Base-by-base conservation (phyloP, 148 eudicot species). In the Agrostemma githago region DNA sequence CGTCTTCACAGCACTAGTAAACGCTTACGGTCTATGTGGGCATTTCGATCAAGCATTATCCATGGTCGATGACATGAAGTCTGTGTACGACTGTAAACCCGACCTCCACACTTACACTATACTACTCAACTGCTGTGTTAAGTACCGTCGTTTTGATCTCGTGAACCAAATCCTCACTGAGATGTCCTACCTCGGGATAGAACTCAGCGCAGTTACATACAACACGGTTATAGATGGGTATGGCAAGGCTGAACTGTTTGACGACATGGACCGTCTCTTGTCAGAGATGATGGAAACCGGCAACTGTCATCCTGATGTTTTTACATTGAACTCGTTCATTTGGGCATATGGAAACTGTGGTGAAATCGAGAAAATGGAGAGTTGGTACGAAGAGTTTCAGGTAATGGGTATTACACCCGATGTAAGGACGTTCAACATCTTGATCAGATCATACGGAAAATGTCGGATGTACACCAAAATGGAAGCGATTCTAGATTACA, bases 191-290 rank as follows among this genome's bases (percentile, higher is more conserved):
- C 58, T 82, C 59, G 87, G 92, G 70, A 80, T 94, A 48, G 82
- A 86, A 68, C 87, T 85, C 78, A 85, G 77, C 60, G 72, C 79
- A 2, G 88, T 88, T 59, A 91, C 96, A 1, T 94, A 91, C 71
- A 94, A 94, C 82, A 89, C 89, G 21, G 77, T 94, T 65, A 87
- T 94, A 64, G 96, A 91, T 72, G 98, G 98, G 39, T 94, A 91
- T 78, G 98, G 98, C 51, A 94, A 94, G 80, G 93, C 93, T 63
- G 75, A 66, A 56, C 78, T 80, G 54, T 87, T 91, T 79, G 86
- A 86, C n/a, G 71, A 40, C 71, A 94, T 94, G 98, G 97, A 89
- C 74, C 83, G 56, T 68, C 46, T 84, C 1, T 85, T 94, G 77
- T 83, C 66, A 3, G 88, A 86, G 43, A 88, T 93, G 97, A 83